phyloP scores from a whole-genome alignment of 1,284 basidiomycete genomes.

The Tilletia caries region DNA sequence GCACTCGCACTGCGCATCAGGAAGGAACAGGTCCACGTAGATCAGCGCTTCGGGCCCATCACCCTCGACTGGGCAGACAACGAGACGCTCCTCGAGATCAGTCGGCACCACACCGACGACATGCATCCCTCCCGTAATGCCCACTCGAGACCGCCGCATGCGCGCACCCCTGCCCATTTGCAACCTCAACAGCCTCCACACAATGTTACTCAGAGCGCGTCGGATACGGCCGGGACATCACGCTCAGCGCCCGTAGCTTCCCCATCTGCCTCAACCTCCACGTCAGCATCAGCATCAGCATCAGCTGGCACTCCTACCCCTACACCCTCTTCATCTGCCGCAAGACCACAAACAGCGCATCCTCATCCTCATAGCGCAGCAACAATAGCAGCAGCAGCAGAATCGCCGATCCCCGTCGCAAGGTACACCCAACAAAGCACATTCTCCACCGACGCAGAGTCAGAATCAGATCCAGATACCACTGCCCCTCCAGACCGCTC shows the following conservation, averaged over 20 bases:
- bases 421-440: slow-evolving; percentile 37
- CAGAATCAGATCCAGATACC: slow-evolving; percentile 9
- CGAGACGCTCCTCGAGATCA: slow-evolving; percentile 13
- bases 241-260: slow-evolving; percentile 12
- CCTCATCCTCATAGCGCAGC: neutral
- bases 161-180: slow-evolving; percentile 10
- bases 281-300: slow-evolving; percentile 10
- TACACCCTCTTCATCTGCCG: neutral
- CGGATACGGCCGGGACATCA: neutral
- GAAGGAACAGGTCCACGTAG: slow-evolving; percentile 19
- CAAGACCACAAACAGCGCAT: neutral
- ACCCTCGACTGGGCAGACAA: slow-evolving; percentile 37
- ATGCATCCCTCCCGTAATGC: neutral
- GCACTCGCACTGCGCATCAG: neutral
- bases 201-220: no score
- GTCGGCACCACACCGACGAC: no score
- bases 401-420: slow-evolving; percentile 20
- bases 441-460: slow-evolving; percentile 27
- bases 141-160: neutral
- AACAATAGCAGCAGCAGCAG: neutral
- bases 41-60: slow-evolving; percentile 38
- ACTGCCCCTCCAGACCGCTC: neutral
- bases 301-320: slow-evolving; percentile 13
- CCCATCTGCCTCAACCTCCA: slow-evolving; percentile 28
- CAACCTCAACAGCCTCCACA: slow-evolving; percentile 9